Evolutionary conservation across 2,329 filamentous ascomycete species (phyloP).

Genomic region (Fusarium tupiense): DNA sequence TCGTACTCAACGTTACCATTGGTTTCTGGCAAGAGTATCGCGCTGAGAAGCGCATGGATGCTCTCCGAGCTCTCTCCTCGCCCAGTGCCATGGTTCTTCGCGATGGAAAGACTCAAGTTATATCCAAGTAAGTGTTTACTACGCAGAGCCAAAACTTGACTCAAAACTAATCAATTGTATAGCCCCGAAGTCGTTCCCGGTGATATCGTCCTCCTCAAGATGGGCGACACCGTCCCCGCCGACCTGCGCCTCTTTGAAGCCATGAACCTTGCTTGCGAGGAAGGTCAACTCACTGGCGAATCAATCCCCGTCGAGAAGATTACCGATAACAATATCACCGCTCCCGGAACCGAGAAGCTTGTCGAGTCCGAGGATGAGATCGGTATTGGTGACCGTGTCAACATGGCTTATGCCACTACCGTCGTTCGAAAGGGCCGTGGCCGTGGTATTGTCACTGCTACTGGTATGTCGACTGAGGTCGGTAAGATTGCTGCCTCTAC

Average conservation of each 20-base stretch:
- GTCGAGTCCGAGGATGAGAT: slow-evolving; percentile 60
- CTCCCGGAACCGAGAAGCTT: slow-evolving; percentile 57
- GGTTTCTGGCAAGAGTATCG: slow-evolving; percentile 73
- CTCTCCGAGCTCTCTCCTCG: slow-evolving; percentile 67
- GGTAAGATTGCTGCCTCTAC: slow-evolving; percentile 72
- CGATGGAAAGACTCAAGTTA: slow-evolving; percentile 65
- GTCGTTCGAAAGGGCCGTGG: slow-evolving; percentile 78
- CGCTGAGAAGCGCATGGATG: slow-evolving; percentile 74
- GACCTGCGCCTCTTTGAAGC: slow-evolving; percentile 76
- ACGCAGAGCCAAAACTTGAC: background rate
- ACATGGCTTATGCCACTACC: slow-evolving; percentile 80
- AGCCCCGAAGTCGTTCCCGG: slow-evolving; percentile 75
- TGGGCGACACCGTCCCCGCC: slow-evolving; percentile 79
- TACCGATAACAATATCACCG: slow-evolving; percentile 58
- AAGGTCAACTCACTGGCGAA: slow-evolving; percentile 80
- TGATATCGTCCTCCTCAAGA: slow-evolving; percentile 73
- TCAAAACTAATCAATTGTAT: slow-evolving; percentile 20
- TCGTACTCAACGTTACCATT: slow-evolving; percentile 74
- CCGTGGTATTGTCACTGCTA: slow-evolving; percentile 76
- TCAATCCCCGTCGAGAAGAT: slow-evolving; percentile 77
- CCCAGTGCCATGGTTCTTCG: slow-evolving; percentile 71
- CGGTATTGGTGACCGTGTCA: slow-evolving; percentile 76
- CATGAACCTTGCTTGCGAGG: slow-evolving; percentile 84
- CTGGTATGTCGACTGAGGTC: slow-evolving; percentile 77
- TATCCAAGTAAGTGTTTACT: slow-evolving; percentile 61